Evolutionary conservation across 1,284 basidiomycete species (phyloP).

Genomic region (Testicularia cyperi): DNA sequence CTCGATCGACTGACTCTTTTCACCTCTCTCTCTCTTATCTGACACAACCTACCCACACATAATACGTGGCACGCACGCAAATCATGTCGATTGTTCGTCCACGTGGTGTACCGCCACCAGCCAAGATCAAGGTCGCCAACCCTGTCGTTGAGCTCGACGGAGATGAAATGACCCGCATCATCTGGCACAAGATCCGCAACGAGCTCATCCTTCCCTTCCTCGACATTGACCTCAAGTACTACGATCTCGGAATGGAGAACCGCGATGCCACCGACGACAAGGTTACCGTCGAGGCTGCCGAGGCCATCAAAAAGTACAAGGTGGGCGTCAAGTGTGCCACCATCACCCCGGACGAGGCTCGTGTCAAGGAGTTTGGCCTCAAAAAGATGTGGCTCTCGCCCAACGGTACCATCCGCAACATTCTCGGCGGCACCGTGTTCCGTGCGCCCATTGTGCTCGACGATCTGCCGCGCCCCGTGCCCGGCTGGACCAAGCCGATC

Average conservation of each 20-base stretch:
- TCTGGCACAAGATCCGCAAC: constrained; percentile 98
- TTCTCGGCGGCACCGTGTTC: constrained; percentile 96
- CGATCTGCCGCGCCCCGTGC: constrained; percentile 83
- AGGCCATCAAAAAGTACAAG: constrained; percentile 66
- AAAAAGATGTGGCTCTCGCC: constrained; percentile 77
- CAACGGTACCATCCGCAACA: constrained; percentile 72
- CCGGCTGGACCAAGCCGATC: constrained; percentile 93
- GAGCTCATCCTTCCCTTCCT: constrained; percentile 96
- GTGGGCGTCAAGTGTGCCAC: constrained; percentile 75
- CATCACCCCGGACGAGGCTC: constrained; percentile 95
- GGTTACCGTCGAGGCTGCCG: constrained; percentile 88
- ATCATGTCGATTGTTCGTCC: constrained; percentile 33
- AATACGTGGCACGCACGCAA: neutral
- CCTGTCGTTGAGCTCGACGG: constrained; percentile 84
- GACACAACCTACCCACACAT: neutral
- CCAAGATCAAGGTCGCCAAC: constrained; percentile 76
- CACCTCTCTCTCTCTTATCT: neutral
- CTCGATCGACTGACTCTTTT: neutral
- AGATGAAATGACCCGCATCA: constrained; percentile 60
- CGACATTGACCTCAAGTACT: constrained; percentile 96
- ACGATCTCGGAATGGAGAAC: constrained; percentile 88
- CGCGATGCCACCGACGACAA: constrained; percentile 90
- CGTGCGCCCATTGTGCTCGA: constrained; percentile 93
- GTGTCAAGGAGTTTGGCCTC: constrained; percentile 78
- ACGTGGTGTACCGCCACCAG: constrained; percentile 19